Evolutionary conservation across 176 grass and related monocot species (phyloP), one percentile per base, ranked within the genome.

Genomic region (Stipa capillata): DNA sequence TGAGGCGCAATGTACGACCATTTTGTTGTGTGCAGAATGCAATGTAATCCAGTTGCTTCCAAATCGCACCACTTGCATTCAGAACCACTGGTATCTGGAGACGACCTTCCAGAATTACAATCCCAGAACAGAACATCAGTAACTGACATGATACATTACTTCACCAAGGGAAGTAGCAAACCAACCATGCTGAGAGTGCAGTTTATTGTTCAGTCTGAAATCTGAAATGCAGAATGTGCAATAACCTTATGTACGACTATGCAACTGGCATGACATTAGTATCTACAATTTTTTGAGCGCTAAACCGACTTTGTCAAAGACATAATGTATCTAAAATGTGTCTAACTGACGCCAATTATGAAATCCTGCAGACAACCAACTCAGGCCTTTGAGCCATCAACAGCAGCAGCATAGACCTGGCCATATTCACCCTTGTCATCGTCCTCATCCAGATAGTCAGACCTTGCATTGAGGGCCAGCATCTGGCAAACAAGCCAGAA

Each of bases 401-500:
- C 55, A 17, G 86, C 86, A 32, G 71, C 40, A 41, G 83, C 71
- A 25, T 87, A 94, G 82, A 94, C 89, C 60, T 89, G 83, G 18
- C 92, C 89, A 47, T 94, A 94, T 31, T 94, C 84, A 2, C 89
- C 89, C 77, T 90, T 93, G 77, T 84, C 41, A 17, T 80, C 91
- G 23, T 82, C 83, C 78, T 94, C 89, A 10, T 90, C 82, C 36
- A 92, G 63, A 53, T 90, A 84, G 77, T 94, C 94, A 32, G 78
- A 79, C 51, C 92, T 97, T 49, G 89, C 87, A 61, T 97, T 97
- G 28, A 94, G 82, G 1, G 85, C 86, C 50, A 94, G 70, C 82
- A 97, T 92, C 77, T 88, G 77, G 74, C 83, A 85, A 50, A 97
- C 83, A 24, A 86, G 85, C 89, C 94, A 97, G 48, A 94, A 79